Percentiles rank a stretch among this genome's conserved stretches.
These are phyloP conservation scores for Cytospora paraplurivora DNA, from an alignment of 2,329 filamentous ascomycete genomes.

Conservation along the genomic window DNA sequence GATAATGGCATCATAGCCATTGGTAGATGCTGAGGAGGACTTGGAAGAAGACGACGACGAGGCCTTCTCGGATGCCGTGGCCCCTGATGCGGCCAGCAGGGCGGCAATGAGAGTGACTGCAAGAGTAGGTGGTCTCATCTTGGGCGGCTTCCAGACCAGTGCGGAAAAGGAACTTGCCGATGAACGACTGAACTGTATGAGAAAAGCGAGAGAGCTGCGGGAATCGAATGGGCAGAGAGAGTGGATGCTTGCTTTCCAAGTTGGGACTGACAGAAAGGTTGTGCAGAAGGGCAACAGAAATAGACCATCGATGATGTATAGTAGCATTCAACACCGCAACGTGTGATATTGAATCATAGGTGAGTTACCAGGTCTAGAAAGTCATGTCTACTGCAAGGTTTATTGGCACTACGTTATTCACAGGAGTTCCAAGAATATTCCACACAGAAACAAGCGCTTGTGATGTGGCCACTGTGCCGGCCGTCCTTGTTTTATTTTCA, in stretches of 20 bases:
- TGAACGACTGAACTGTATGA: not conserved
- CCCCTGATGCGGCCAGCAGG: slow-evolving; percentile 27
- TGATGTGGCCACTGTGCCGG: not conserved
- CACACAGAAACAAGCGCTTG: not conserved
- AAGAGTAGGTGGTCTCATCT: slow-evolving; percentile 9
- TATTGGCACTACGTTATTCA: not conserved
- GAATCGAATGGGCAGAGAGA: not conserved
- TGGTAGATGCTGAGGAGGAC: slow-evolving; percentile 11
- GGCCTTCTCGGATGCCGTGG: not conserved
- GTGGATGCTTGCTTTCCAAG: not conserved
- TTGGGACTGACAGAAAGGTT: not conserved
- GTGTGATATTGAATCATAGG: not conserved
- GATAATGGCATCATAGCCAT: slow-evolving; percentile 35
- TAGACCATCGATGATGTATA: not conserved
- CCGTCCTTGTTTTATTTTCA: not conserved
- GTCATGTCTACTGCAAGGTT: not conserved
- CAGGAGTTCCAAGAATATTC: not conserved
- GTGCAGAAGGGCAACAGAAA: not conserved
- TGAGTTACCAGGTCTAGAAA: not conserved
- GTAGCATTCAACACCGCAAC: not conserved
- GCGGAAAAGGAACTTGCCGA: not conserved
- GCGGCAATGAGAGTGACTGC: slow-evolving; percentile 21
- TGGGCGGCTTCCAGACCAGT: not conserved
- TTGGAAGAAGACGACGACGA: not conserved
- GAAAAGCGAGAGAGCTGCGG: not conserved